Evolutionary conservation across 345 rosid species (phyloP), one percentile per base, ranked within the genome.

Genomic region (Dipteronia sinensis): DNA sequence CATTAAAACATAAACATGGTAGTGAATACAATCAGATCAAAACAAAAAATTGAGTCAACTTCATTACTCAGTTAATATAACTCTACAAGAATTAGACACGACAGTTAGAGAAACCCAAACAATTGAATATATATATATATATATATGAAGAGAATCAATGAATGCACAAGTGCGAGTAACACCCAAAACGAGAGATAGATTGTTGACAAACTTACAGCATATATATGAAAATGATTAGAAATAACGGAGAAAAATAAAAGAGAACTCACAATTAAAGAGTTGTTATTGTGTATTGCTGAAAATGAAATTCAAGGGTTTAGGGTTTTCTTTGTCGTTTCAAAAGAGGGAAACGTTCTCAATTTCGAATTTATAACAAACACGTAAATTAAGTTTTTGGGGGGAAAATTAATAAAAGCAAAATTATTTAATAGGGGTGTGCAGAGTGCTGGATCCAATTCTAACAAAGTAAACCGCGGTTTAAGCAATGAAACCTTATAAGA

Each of bases 251-350:
- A 10, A 51, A 27, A 17, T 31, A 56, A 13, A 58, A 10, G 40
- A 42, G 44, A 56, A 56, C 75, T 72, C 75, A 72, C 65, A 19
- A 58, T 56, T 56, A 16, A 69, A 12, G 75, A n/a, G 49, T 11
- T 34, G 65, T 4, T 2, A 25, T 25, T 47, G 38, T 13, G 65
- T 55, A 17, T 0, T 31, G n/a, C n/a, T 34, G 31, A 34, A 15
- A 71, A 56, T 56, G 29, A 58, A 56, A 72, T 56, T 44, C 53
- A 6, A 72, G 51, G 75, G 75, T 72, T 56, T 19, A 0, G 65
- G 51, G 27, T n/a, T 72, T 72, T 4, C 13, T 46, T 10, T 46
- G 2, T 46, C 23, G 15, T 49, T 69, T 69, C 40, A n/a, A 56
- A 2, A 56, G 31, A 38, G 29, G 75, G 65, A 55, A 31, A 71